Evolutionary conservation across 169 alveolate species (phyloP), one percentile per base, ranked within the genome.

Genomic region (Plasmodium vivax): DNA sequence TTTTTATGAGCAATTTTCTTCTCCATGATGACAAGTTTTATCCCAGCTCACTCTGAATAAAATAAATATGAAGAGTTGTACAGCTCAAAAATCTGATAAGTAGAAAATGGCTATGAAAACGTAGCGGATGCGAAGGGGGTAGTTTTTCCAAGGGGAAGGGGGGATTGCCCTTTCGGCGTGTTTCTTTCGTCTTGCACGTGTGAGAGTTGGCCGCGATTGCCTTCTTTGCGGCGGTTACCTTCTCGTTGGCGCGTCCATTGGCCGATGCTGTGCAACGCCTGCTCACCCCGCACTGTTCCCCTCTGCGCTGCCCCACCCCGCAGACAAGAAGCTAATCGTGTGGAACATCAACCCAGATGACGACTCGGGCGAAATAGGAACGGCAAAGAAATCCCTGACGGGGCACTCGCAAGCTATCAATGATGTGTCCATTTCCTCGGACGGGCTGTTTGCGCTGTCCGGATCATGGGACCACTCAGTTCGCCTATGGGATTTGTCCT

Each of bases 401-500:
- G 99, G 99, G 2, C 99, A 98, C 95, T 96, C 98, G 71, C 99
- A 98, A 96, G 96, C 99, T 56, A 98, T 98, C 79, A 98, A 97
- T 96, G 99, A 98, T 88, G 99, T 97, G 36, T 98, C 98, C 77
- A 97, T 98, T 96, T 98, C 99, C 85, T 97, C 98, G 19, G 99
- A 98, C 91, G 99, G 99, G 10, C 98, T 98, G 93, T 98, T 97
- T 88, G 99, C 99, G 36, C 97, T 98, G 47, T 97, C 99, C 16
- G 99, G 99, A n/a, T 98, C 99, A 16, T 98, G 99, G 99, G 99
- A 96, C 79, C 45, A 95, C 94, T 98, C 99, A 56, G 96, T 98
- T 92, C 97, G 99, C 38, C 97, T 98, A 72, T 98, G 99, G 99
- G 99, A 98, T 95, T 93, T 98, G 94, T 97, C 97, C 81, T 97